Base-by-base conservation (phyloP, 768 basidiomycete genomes). In the Auricularia sp. region DNA sequence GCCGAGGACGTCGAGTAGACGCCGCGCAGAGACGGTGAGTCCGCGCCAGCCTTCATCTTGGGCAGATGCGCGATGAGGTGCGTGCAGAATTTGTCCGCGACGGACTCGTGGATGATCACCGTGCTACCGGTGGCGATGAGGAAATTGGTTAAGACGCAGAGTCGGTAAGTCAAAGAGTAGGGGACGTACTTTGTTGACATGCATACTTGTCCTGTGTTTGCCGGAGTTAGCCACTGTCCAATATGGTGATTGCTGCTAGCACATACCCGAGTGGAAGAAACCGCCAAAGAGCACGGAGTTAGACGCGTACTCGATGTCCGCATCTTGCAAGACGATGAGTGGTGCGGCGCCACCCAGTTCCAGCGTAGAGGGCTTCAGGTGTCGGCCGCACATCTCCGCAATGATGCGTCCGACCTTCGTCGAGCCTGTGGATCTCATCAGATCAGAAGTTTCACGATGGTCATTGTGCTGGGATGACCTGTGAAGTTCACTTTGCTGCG, bases 321-420 rank as follows among this genome's bases (percentile, higher is more conserved):
- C 56, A 18, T 59, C 56, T 10, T 6, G 11, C 24, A 59, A 29
- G 24, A 59, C 24, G 34, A 59, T 34, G 10, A 59, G 24, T 7
- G 56, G 56, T 29, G 56, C 56, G 2, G 56, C 24, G 24, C 56
- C 56, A 10, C 56, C 56, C 16, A 59, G 56, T 34, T 59, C 56
- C 4, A 59, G 56, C 24, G 29, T 33, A 18, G 16, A 73, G 62
- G 77, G 75, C 75, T 78, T 78, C 65, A 78, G 67, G 63, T 77
- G 65, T 54, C 71, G 68, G 2, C 76, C 78, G 61, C 73, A 75
- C 18, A 72, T 47, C 45, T 68, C 66, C 0, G 72, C 77, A 42
- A 78, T 68, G 45, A 71, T 73, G 3, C 67, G 64, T 1, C 77
- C 77, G 2, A 77, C 69, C 8, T 66, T 61, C 3, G 71, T 69